Evolutionary conservation across 148 eudicot species (phyloP), one percentile per base, ranked within the genome.

Genomic region (Chenopodium suecicum): DNA sequence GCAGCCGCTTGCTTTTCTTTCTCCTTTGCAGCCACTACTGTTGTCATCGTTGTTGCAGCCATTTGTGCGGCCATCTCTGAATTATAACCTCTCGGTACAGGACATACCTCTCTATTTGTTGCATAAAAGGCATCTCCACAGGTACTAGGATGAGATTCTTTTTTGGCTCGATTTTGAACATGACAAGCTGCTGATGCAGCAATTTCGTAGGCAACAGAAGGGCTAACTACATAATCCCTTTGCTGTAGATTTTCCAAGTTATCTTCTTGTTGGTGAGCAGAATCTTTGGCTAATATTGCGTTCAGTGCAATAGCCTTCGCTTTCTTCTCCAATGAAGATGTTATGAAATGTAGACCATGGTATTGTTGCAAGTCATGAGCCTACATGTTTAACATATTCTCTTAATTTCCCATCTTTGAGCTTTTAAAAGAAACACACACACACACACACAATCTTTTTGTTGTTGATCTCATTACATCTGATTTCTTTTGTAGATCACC

Each of bases 1-100:
- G 94, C 94, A 20, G 89, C 96, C 78, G 86, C 84, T 76, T 91
- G 88, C 54, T 89, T 94, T 78, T 94, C 91, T 73, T 83, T 86
- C 86, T 94, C 97, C 27, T 85, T 88, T 32, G 92, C 98, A 37
- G 97, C 97, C 19, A 94, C 94, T 70, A 94, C 91, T 27, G 92
- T 86, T 2, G 97, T 94, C 93, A 94, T 92, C 4, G 98, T 94
- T 48, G 97, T 87, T n/a, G 97, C 91, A 29, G 97, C 91, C 83
- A 94, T 84, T 44, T 86, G 87, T 19, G 94, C 97, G 2, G 95
- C 98, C 88, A 83, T 85, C 81, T 93, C 95, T 2, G 98, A 90
- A 46, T 85, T 87, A 70, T 85, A 84, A 22, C 75, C 32, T 83
- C 85, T 82, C 80, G 83, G 41, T 74, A 41, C 71, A n/a, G 67